phyloP scores from a whole-genome alignment of 2,329 filamentous ascomycete genomes.

The Calonectria pteridis region DNA sequence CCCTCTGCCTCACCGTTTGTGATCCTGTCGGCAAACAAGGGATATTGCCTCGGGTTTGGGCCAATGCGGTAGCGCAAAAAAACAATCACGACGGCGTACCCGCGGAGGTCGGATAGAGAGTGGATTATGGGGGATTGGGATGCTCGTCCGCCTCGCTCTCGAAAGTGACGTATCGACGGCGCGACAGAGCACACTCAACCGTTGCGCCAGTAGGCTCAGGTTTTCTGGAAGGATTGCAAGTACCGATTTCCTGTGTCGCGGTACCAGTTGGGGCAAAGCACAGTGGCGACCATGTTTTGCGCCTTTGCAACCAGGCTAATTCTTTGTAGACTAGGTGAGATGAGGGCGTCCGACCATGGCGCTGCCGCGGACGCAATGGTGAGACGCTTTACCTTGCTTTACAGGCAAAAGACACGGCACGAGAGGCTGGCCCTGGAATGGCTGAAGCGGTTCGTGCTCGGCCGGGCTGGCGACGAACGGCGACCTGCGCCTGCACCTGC shows the following conservation, averaged over 20 bases:
- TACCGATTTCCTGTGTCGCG: constrained; percentile 13
- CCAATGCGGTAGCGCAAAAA: constrained; percentile 18
- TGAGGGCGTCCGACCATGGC: constrained; percentile 15
- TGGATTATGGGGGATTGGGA: constrained; percentile 20
- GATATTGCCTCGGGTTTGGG: constrained; percentile 17
- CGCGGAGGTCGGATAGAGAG: constrained; percentile 22
- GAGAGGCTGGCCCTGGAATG: neutral
- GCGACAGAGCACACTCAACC: constrained; percentile 7
- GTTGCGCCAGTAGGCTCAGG: constrained; percentile 14
- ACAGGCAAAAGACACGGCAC: neutral
- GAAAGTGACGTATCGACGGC: constrained; percentile 22
- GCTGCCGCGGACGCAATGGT: constrained; percentile 26
- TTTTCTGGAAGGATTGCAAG: constrained; percentile 3
- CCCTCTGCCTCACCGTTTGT: neutral
- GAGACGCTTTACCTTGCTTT: constrained; percentile 19
- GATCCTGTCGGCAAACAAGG: constrained; percentile 16
- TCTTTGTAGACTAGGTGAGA: constrained; percentile 18
- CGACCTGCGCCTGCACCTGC: constrained; percentile 18
- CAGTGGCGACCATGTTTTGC: constrained; percentile 32
- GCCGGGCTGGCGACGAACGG: constrained; percentile 10
- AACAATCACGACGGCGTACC: constrained; percentile 23
- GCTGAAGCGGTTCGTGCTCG: constrained; percentile 19
- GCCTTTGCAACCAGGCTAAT: constrained; percentile 14
- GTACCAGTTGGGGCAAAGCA: constrained; percentile 23
- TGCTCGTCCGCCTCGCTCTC: constrained; percentile 2